Conservation (phyloP, 2,329 filamentous ascomycete species). For the Cladosporium cucumerinum region DNA sequence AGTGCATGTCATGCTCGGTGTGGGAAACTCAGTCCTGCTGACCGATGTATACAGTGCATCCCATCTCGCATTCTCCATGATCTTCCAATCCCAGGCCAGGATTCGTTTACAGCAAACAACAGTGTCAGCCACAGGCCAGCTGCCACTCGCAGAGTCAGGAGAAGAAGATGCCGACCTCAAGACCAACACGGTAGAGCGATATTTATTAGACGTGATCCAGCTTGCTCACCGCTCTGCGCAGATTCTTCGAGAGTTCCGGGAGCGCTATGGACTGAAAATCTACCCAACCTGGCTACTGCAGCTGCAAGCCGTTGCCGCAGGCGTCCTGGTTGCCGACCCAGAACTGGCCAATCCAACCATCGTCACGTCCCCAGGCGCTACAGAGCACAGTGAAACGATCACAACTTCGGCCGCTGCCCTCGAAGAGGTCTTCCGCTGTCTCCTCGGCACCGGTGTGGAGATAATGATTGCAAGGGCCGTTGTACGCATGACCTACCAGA, state of each 20-base stretch:
- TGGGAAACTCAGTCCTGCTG: not conserved
- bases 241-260: conserved; percentile 17
- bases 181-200: conserved; percentile 10
- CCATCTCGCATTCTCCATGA: conserved; percentile 1
- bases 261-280: conserved; percentile 20
- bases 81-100: not conserved
- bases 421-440: conserved; percentile 21
- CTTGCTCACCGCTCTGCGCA: conserved; percentile 19
- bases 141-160: not conserved
- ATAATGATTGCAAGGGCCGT: conserved; percentile 18
- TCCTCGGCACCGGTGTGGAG: conserved; percentile 18
- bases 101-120: not conserved
- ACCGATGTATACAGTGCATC: not conserved
- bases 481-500: conserved; percentile 20
- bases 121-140: not conserved
- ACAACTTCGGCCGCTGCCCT: conserved; percentile 16
- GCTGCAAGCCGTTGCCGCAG: conserved; percentile 17
- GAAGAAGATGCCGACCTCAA: not conserved
- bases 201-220: conserved; percentile 4
- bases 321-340: conserved; percentile 16
- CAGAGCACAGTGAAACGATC: not conserved
- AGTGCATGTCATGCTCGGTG: not conserved
- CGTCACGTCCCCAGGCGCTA: not conserved
- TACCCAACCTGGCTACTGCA: conserved; percentile 16
- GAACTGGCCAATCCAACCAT: conserved; percentile 4